A percentile compares a stretch with the other conserved stretches of the same genome.
Evolutionary conservation across 2,329 filamentous ascomycete genomes (phyloP).

Genomic region (Coniochaeta prunicola): DNA sequence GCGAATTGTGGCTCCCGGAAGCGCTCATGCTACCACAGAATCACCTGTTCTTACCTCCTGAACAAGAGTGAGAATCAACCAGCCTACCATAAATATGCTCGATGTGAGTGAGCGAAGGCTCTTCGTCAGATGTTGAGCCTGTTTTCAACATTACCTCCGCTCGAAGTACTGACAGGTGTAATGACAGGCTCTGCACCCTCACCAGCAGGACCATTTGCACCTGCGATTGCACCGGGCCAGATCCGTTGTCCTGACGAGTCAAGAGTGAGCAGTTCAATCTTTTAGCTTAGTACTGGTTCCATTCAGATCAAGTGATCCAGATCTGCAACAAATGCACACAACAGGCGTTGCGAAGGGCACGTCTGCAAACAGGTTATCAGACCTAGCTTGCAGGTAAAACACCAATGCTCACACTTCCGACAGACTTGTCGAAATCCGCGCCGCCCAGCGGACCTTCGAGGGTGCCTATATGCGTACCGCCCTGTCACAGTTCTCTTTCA

Average conservation of each 20-base stretch:
- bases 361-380: too few species aligned
- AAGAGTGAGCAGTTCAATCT: conserved; percentile 47
- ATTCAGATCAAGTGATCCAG: not conserved
- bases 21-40: not conserved
- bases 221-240: conserved; percentile 77
- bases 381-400: too few species aligned
- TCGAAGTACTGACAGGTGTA: not conserved
- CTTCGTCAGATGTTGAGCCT: not conserved
- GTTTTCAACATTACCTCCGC: not conserved
- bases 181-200: conserved; percentile 22
- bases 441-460: conserved; percentile 93
- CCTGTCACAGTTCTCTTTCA: conserved; percentile 89
- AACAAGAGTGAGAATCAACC: not conserved
- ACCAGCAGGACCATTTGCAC: conserved; percentile 67
- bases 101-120: conserved; percentile 8
- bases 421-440: conserved; percentile 84
- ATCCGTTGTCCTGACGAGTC: conserved; percentile 71
- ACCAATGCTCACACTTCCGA: conserved; percentile 1
- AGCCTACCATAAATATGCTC: conserved; percentile 14
- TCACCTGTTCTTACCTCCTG: not conserved
- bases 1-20: too few species aligned
- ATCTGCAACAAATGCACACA: too few species aligned
- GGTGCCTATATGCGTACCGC: conserved; percentile 95
- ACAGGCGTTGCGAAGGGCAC: too few species aligned
- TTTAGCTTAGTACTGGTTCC: not conserved